Evolutionary conservation across 306 rosid genomes (phyloP).

Genomic region (Vicia villosa): DNA sequence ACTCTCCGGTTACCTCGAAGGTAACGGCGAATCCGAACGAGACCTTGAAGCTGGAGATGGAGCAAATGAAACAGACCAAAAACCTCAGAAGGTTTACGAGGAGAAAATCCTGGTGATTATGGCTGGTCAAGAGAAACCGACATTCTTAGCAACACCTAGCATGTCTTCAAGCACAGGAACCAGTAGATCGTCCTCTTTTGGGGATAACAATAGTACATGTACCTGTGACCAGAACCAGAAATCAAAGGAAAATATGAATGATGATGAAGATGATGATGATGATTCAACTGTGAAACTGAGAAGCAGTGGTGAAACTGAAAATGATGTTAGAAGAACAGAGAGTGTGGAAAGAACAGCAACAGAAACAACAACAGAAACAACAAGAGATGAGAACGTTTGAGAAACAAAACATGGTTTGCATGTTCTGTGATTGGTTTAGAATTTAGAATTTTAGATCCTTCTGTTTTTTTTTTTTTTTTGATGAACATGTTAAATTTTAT

Average conservation of each 20-base stretch:
- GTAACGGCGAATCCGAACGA: constrained; percentile 36
- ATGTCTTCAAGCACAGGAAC: constrained; percentile 44
- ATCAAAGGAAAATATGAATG: constrained; percentile 37
- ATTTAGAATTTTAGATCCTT: not conserved
- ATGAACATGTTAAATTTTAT: not conserved
- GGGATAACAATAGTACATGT: constrained; percentile 50
- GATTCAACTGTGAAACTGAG: constrained; percentile 34
- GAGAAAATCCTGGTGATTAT: constrained; percentile 90
- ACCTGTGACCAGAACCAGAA: constrained; percentile 47
- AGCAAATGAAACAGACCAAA: constrained; percentile 45
- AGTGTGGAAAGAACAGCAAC: constrained; percentile 24
- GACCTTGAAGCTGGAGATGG: constrained; percentile 70
- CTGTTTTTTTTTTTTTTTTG: not conserved
- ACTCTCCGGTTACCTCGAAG: constrained; percentile 80
- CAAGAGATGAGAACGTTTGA: constrained; percentile 50
- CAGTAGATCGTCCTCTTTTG: constrained; percentile 64
- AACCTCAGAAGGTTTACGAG: constrained; percentile 54
- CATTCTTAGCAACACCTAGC: constrained; percentile 85
- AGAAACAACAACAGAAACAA: constrained; percentile 34
- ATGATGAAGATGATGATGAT: not conserved
- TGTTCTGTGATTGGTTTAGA: constrained; percentile 29
- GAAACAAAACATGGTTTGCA: constrained; percentile 24
- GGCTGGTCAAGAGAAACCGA: constrained; percentile 91
- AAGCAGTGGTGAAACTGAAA: not conserved
- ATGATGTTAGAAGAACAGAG: constrained; percentile 13